These are phyloP conservation scores for Syzygium grande DNA, from an alignment of 345 rosid genomes.

Conservation along the genomic window DNA sequence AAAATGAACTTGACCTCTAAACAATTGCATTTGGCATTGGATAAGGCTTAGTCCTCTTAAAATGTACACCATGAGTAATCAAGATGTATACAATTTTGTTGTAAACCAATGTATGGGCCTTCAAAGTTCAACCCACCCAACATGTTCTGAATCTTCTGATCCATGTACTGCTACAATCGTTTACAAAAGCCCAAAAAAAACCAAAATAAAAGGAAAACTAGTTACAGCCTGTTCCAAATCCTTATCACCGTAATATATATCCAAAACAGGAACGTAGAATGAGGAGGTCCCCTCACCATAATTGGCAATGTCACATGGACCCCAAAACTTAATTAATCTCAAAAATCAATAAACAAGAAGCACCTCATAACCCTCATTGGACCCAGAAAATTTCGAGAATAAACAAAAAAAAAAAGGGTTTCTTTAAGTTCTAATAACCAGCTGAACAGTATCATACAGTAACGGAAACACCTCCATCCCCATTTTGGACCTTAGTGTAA, in stretches of 20 bases:
- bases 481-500: background rate
- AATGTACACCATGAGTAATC: background rate
- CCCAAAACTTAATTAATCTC: background rate
- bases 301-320: background rate
- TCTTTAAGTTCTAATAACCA: background rate
- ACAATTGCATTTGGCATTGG: background rate
- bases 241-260: background rate
- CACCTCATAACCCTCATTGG: background rate
- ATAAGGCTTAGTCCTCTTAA: background rate
- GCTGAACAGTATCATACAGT: background rate
- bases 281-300: background rate
- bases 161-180: background rate
- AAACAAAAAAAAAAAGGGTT: background rate
- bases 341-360: background rate
- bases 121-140: background rate
- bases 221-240: background rate
- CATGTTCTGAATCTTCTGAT: background rate
- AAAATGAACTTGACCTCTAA: background rate
- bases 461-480: background rate
- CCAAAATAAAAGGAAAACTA: background rate
- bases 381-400: background rate
- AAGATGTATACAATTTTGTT: background rate
- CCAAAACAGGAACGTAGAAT: background rate
- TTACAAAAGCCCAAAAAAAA: background rate
- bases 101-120: background rate